These are phyloP conservation scores for Omphalotus olearius DNA, from an alignment of 1,284 basidiomycete species.

Conservation along the genomic window DNA sequence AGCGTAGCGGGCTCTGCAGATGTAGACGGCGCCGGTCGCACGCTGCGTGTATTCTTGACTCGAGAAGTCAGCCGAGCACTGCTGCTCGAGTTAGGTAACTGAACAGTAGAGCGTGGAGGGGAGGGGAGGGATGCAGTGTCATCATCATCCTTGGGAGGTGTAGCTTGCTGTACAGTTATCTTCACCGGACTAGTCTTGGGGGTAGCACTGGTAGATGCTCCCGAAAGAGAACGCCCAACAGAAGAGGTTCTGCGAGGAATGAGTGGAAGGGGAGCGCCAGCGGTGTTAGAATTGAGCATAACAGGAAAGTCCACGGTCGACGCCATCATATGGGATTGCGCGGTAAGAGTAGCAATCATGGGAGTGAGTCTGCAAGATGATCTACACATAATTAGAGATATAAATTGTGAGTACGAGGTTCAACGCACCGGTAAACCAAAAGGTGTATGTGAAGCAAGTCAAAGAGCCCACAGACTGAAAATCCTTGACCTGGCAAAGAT, in stretches of 20 bases:
- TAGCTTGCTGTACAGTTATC: conserved; percentile 29
- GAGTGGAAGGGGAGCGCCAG: conserved; percentile 50
- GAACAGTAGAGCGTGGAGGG: conserved; percentile 17
- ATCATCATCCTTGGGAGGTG: conserved; percentile 24
- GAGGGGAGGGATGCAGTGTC: conserved; percentile 27
- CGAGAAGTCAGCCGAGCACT: conserved; percentile 25
- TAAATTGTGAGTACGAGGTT: too few relatives aligned
- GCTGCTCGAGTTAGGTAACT: conserved; percentile 20
- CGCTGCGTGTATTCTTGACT: conserved; percentile 30
- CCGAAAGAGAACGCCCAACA: conserved; percentile 12
- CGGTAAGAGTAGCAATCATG: conserved; percentile 37
- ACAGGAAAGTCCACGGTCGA: conserved; percentile 31
- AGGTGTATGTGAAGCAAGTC: too few relatives aligned
- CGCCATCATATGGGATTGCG: conserved; percentile 32
- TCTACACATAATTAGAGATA: too few relatives aligned
- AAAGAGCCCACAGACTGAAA: too few relatives aligned
- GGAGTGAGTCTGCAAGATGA: background rate
- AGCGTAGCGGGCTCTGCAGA: conserved; percentile 37
- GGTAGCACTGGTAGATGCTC: conserved; percentile 13
- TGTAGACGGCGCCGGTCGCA: conserved; percentile 23
- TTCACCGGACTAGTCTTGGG: conserved; percentile 20
- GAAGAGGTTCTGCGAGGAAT: conserved; percentile 45
- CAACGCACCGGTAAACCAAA: too few relatives aligned
- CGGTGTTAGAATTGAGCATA: conserved; percentile 44
- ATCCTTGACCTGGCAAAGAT: too few relatives aligned